Percentiles rank a stretch among this genome's conserved stretches.
Evolutionary conservation across 306 rosid genomes (phyloP).

Genomic region (Fagus sylvatica): DNA sequence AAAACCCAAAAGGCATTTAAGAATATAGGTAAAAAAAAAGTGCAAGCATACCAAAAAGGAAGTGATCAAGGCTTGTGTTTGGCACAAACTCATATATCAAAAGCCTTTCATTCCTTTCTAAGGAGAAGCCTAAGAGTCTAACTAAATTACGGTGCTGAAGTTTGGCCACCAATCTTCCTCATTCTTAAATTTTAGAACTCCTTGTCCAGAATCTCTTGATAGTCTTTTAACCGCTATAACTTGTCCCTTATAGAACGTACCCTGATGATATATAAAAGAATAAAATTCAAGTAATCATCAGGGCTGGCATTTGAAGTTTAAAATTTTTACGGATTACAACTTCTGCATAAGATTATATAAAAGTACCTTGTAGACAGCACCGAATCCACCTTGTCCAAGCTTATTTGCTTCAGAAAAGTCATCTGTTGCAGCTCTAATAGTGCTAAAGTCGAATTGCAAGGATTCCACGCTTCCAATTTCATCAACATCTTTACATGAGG

Average conservation of each 20-base stretch:
- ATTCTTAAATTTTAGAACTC: slow-evolving; percentile 41
- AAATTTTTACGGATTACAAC: too few relatives aligned
- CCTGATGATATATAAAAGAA: slow-evolving; percentile 36
- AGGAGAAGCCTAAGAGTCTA: slow-evolving; percentile 32
- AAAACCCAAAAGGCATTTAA: background rate
- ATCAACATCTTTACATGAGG: too few relatives aligned
- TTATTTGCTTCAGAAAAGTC: slow-evolving; percentile 48
- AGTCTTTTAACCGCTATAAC: slow-evolving; percentile 50
- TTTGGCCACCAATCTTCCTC: slow-evolving; percentile 49
- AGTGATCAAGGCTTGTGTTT: slow-evolving; percentile 46
- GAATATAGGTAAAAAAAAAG: slow-evolving; percentile 7
- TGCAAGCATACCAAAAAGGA: slow-evolving; percentile 44
- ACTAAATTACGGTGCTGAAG: slow-evolving; percentile 47
- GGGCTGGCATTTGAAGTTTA: too few relatives aligned
- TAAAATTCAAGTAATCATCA: too few relatives aligned
- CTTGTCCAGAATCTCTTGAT: slow-evolving; percentile 42
- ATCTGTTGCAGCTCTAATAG: slow-evolving; percentile 36
- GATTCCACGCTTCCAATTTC: slow-evolving; percentile 22
- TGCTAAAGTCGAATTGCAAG: slow-evolving; percentile 28
- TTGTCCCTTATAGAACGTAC: slow-evolving; percentile 29
- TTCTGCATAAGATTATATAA: background rate
- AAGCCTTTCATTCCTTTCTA: slow-evolving; percentile 35
- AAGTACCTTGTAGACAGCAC: slow-evolving; percentile 55
- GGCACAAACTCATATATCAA: slow-evolving; percentile 56
- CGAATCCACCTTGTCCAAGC: slow-evolving; percentile 66